Base-by-base conservation (phyloP, 345 rosid genomes). In the Eucalyptus guilfoylei region DNA sequence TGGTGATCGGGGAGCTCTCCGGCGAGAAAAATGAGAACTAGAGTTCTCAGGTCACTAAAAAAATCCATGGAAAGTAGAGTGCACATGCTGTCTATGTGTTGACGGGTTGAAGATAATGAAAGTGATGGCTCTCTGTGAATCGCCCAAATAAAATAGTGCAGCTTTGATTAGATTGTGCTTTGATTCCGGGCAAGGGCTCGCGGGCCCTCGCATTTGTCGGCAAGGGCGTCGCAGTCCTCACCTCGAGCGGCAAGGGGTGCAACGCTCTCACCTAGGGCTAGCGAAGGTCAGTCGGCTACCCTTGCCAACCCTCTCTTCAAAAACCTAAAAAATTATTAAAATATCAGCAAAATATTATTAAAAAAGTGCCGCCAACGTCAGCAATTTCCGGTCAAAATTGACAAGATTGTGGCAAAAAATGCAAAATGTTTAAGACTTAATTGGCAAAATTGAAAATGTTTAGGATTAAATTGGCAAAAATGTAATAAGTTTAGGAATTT, bases 321-420 rank as follows among this genome's bases (percentile, higher is more conserved):
- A 52, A 52, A 24, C 24, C 55, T 45, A 45, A 9, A 50, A 50
- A 50, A 50, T 16, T 50, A 1, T 50, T 50, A 50, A 16, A 50
- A 50, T 50, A 50, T 50, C 54, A 50, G 4, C 21, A 50, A 50
- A 50, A 50, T 50, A 1, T 16, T 50, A 50, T 50, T 50, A 0
- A 50, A 50, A 50, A 50, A 0, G 21, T 49, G 21, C 0, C 2
- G 0, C 15, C 0, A 15, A 49, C 0, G 4, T 50, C 0, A 50
- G 21, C 23, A 52, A 52, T 52, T 52, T 52, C 2, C 0, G 1
- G 1, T 50, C 4, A 52, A 47, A 50, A 17, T 52, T 19, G 55
- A 19, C 24, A 52, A 52, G 10, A 19, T 52, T 0, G 55, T 52
- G 1, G 55, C 0, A 52, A 52, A 52, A 52, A 52, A 19, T 52